Evolutionary conservation across 2,329 filamentous ascomycete genomes (phyloP), one percentile per base, ranked within the genome.

Genomic region (Botryotinia convoluta): DNA sequence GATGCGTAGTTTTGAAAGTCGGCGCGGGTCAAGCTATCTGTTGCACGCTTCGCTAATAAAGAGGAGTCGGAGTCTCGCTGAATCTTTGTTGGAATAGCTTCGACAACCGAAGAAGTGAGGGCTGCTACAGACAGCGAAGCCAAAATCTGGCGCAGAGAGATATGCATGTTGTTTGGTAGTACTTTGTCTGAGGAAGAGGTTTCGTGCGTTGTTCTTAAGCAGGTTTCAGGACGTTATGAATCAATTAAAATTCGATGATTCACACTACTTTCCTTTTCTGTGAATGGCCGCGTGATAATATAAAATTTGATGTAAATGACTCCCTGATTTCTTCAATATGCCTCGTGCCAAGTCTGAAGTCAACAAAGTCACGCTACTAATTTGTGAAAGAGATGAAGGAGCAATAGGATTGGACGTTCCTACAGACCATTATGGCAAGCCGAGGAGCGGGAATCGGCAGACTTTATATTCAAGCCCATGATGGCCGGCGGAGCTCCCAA

Each of bases 1-100:
- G 61, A 61, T 1, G 68, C 67, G 29, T 73, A 73, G 16, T 65
- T 64, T n/a, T 71, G 72, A n/a, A 60, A 73, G 12, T 70, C 57
- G 22, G 22, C 37, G 6, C 39, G 65, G 20, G 42, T 69, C 10
- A 69, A 32, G 35, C n/a, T 59, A 29, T 29, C 51, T 45, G 35
- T 42, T 37, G 62, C 62, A n/a, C 51, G 67, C 18, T 57, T 26
- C 4, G 35, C 48, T 16, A 68, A 4, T 14, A 39, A 44, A 32
- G 54, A 1, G 39, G 6, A 10, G 10, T 69, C 1, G 39, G 6
- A 26, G 35, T 61, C 16, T 61, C 54, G 32, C 37, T 42, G 71
- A 12, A 72, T 22, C 14, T 26, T 45, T 22, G 42, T 69, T 32
- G 63, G 63, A 16, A 60, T 42, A 29, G 62, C 63, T 35, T 69